Base-by-base conservation (phyloP, 495 filamentous ascomycete genomes). In the Beverwykella pulmonaria region DNA sequence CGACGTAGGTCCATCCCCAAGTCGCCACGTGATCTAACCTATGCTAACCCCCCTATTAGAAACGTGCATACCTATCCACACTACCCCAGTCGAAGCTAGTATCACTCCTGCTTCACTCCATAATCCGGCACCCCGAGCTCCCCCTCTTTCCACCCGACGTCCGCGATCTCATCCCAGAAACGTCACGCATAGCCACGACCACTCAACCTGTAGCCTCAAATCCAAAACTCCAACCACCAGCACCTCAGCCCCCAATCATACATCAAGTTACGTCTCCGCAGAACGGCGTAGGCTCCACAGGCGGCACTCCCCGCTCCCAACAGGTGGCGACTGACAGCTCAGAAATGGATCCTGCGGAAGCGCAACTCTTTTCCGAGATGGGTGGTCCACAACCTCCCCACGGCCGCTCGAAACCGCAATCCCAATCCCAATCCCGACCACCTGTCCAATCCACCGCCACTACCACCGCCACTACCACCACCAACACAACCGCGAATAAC, bases 11-110 rank as follows among this genome's bases (percentile, higher is more conserved):
- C 22, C 34, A 4, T 20, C 17, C 23, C 47, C 50, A 53, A 2
- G 6, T 34, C 32, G 14, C 29, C 34, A 41, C 26, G n/a, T 30
- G 19, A 22, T 25, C n/a, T n/a, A 46, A 25, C 25, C 30, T 20
- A 48, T 19, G 9, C 54, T 52, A 66, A 68, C 50, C 30, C 7
- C 20, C 7, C 4, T 10, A 3, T 15, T 60, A 82, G 80, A 82
- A 83, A 76, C 79, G 78, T 59, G 64, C 74, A 27, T 83, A 84
- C 73, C 73, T 85, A 55, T 71, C 70, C n/a, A 75, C 75, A 32
- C 70, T 83, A 47, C 70, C 81, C 9, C 74, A 74, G 10, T 54
- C 69, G 14, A 73, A 78, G 15, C 75, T 85, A 7, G 75, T 84
- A 12, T 76, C 75, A 27, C 74, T 85, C 14, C 77, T 85, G 26